Conservation (phyloP, 1,284 basidiomycete species). For the Ustilago crameri region DNA sequence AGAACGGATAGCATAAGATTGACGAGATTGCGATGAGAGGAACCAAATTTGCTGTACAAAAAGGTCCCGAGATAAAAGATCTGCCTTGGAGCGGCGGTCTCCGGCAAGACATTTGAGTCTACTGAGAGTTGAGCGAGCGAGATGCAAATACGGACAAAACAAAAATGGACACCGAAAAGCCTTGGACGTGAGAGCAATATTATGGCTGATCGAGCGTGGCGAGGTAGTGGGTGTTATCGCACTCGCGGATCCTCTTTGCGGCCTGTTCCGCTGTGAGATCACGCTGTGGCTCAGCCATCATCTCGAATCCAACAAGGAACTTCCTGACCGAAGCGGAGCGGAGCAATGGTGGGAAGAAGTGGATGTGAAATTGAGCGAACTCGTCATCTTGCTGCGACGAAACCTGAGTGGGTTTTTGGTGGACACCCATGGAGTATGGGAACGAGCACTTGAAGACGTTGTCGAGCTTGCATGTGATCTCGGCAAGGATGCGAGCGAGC, state of each 20-base stretch:
- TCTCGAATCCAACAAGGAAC: constrained; percentile 91
- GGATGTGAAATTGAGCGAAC: constrained; percentile 83
- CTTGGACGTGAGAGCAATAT: not conserved
- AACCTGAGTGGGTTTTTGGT: constrained; percentile 76
- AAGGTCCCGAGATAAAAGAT: too few species aligned
- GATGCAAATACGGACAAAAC: too few species aligned
- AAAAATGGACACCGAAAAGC: too few species aligned
- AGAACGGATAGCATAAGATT: too few species aligned
- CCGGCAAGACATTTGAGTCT: too few species aligned
- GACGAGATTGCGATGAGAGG: too few species aligned
- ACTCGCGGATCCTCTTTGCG: constrained; percentile 75
- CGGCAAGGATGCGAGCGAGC: constrained; percentile 71
- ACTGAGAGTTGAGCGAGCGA: too few species aligned
- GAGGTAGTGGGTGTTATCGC: constrained; percentile 51
- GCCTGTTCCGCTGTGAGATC: constrained; percentile 92
- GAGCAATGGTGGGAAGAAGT: constrained; percentile 88
- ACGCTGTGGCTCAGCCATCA: constrained; percentile 90
- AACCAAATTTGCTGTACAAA: too few species aligned
- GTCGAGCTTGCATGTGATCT: constrained; percentile 62
- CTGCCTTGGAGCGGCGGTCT: too few species aligned
- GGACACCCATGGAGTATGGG: constrained; percentile 94
- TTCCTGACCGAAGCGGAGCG: constrained; percentile 85
- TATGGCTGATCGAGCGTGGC: constrained; percentile 26
- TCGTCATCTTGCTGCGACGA: constrained; percentile 66
- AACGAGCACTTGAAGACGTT: constrained; percentile 76